Evolutionary conservation across 441 rosid genomes (phyloP).

Genomic region (Gossypium gossypioides): DNA sequence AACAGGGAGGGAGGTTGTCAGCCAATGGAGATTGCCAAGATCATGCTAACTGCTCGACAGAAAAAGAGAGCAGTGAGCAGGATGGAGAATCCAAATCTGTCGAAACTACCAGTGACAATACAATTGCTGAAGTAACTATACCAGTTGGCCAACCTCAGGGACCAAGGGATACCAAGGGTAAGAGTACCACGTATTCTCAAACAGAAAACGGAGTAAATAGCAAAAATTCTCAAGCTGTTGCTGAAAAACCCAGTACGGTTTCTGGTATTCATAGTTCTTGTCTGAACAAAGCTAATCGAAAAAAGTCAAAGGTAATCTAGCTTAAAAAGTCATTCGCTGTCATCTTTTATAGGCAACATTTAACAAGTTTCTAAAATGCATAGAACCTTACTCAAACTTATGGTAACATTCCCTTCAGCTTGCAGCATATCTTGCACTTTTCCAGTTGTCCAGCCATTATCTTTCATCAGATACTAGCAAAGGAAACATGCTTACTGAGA

Average conservation of each 20-base stretch:
- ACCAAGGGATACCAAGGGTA: conserved; percentile 21
- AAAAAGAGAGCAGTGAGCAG: conserved; percentile 49
- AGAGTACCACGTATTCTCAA: conserved; percentile 14
- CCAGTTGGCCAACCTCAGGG: conserved; percentile 23
- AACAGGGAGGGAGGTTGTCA: conserved; percentile 41
- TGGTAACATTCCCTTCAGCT: not conserved
- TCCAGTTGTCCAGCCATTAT: not conserved
- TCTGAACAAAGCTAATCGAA: conserved; percentile 41
- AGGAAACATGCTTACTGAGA: not conserved
- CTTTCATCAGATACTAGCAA: not conserved
- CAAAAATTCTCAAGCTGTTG: conserved; percentile 12
- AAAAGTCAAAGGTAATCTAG: conserved; percentile 55
- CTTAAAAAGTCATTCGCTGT: not conserved
- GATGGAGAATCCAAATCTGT: conserved; percentile 80
- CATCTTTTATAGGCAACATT: not conserved
- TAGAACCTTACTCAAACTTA: not conserved
- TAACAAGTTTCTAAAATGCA: not conserved
- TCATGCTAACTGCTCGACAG: conserved; percentile 41
- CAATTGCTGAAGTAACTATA: conserved; percentile 24
- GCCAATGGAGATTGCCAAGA: conserved; percentile 71
- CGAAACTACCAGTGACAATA: conserved; percentile 56
- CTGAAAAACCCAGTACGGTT: conserved; percentile 26
- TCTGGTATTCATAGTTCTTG: conserved; percentile 32
- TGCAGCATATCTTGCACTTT: not conserved
- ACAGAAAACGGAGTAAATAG: conserved; percentile 21